Evolutionary conservation across 2,329 filamentous ascomycete species (phyloP).

Genomic region (Aspergillus ibericus): DNA sequence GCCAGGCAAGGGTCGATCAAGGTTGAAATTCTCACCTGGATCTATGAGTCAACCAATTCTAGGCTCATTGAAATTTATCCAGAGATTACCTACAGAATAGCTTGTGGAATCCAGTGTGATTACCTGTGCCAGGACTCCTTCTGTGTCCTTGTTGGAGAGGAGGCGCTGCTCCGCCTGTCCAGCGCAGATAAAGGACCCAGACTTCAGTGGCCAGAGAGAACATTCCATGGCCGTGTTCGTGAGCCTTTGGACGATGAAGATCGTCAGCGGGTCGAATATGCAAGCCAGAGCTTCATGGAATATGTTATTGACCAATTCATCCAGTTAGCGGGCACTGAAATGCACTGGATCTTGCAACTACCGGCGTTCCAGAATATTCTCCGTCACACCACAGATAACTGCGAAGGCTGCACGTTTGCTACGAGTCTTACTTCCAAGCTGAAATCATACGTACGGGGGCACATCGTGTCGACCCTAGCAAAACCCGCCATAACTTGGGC

Average conservation of each 20-base stretch:
- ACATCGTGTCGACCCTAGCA: slow-evolving; percentile 24
- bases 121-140: slow-evolving; percentile 51
- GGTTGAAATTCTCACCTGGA: slow-evolving; percentile 59
- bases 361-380: slow-evolving; percentile 32
- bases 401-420: slow-evolving; percentile 18
- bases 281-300: slow-evolving; percentile 54
- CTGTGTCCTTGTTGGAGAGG: slow-evolving; percentile 62
- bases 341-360: slow-evolving; percentile 41
- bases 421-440: slow-evolving; percentile 23
- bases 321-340: slow-evolving; percentile 33
- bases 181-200: slow-evolving; percentile 14
- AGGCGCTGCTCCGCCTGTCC: slow-evolving; percentile 50
- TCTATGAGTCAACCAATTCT: slow-evolving; percentile 56
- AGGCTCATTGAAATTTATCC: slow-evolving; percentile 64
- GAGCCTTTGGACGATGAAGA: slow-evolving; percentile 56
- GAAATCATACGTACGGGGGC: slow-evolving; percentile 34
- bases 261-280: slow-evolving; percentile 60
- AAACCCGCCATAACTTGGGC: slow-evolving; percentile 2
- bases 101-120: slow-evolving; percentile 39
- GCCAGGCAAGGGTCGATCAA: slow-evolving; percentile 33
- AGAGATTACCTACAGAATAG: slow-evolving; percentile 62
- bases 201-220: slow-evolving; percentile 18
- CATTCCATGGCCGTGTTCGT: slow-evolving; percentile 50
- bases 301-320: slow-evolving; percentile 43
- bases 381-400: slow-evolving; percentile 14